Conservation (phyloP, 495 filamentous ascomycete species). For the Annulohypoxylon bovei region DNA sequence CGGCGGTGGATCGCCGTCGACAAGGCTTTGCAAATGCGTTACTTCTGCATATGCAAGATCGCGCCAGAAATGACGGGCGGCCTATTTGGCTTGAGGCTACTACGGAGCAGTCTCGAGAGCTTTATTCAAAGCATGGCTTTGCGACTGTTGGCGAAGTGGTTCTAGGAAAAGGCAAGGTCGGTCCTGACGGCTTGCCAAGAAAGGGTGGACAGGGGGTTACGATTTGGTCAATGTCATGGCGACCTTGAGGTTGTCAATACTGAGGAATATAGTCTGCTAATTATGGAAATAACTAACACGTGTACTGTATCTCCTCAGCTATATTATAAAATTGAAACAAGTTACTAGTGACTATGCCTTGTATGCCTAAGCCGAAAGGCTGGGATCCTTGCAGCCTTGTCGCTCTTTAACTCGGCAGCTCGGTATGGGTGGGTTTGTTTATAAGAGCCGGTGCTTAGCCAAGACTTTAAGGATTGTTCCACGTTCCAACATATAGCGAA, state of each 20-base stretch:
- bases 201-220: not conserved
- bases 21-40: not conserved
- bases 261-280: too few relatives aligned
- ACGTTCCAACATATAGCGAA: not conserved
- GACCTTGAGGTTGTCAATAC: not conserved
- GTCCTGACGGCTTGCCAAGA: not conserved
- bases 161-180: not conserved
- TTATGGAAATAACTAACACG: too few relatives aligned
- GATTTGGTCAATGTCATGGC: not conserved
- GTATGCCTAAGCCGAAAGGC: not conserved
- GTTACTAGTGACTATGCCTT: not conserved
- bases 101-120: not conserved
- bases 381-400: not conserved
- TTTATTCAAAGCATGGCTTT: not conserved
- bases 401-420: not conserved
- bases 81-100: not conserved
- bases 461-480: not conserved
- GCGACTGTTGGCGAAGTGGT: not conserved
- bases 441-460: not conserved
- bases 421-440: not conserved
- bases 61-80: not conserved
- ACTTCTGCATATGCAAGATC: not conserved
- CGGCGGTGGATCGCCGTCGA: not conserved
- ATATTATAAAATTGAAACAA: too few relatives aligned
- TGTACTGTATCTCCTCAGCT: too few relatives aligned